Evolutionary conservation across 176 grass and related monocot genomes (phyloP).

Genomic region (Thalia dealbata): DNA sequence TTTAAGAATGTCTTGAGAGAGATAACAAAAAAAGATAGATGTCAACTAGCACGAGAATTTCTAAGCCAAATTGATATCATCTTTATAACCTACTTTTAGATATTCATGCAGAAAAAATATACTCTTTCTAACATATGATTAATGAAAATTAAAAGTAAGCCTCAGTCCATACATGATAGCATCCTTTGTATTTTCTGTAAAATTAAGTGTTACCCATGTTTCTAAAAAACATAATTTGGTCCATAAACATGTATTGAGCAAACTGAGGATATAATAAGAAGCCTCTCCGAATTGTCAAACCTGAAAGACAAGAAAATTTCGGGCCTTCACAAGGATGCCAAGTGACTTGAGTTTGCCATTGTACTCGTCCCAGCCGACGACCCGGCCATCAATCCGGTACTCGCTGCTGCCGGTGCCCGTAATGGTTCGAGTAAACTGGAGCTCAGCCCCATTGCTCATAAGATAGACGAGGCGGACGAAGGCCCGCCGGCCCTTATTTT

Average conservation of each 20-base stretch:
- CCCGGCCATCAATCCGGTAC: conserved; percentile 55
- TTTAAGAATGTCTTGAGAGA: background rate
- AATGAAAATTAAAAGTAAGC: too few species aligned
- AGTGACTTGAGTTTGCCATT: conserved; percentile 86
- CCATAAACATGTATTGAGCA: background rate
- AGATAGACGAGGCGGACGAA: conserved; percentile 76
- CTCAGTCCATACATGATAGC: too few species aligned
- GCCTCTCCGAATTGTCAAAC: conserved; percentile 13
- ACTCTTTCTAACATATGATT: too few species aligned
- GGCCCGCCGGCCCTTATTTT: conserved; percentile 66
- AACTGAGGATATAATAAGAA: background rate
- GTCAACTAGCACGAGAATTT: too few species aligned
- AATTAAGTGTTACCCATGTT: background rate
- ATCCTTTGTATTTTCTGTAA: too few species aligned
- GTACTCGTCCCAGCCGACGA: conserved; percentile 69
- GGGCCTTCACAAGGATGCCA: conserved; percentile 91
- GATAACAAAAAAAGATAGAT: too few species aligned
- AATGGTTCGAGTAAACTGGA: conserved; percentile 75
- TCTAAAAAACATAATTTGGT: background rate
- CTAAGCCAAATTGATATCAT: too few species aligned
- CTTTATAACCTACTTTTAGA: too few species aligned
- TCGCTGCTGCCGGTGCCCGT: conserved; percentile 60
- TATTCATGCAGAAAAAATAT: too few species aligned
- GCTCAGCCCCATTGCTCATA: conserved; percentile 33
- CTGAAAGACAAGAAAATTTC: conserved; percentile 98